Base-by-base conservation (phyloP, 2,329 filamentous ascomycete species). In the Cytospora paraplurivora region DNA sequence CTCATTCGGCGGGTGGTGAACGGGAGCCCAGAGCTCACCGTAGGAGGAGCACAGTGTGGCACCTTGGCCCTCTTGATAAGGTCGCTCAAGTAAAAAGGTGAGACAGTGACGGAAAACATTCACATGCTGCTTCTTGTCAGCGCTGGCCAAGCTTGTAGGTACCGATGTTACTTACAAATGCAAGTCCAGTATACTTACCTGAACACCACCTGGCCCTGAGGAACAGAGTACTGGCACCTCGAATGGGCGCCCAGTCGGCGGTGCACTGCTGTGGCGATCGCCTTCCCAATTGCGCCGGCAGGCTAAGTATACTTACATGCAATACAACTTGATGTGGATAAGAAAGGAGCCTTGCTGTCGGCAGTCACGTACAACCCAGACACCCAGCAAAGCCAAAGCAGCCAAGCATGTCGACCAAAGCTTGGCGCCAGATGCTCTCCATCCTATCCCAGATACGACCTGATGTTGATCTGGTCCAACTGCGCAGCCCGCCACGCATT, bases 1-100 rank as follows among this genome's bases (percentile, higher is more conserved):
- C 37, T 55, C 15, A 50, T 55, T 55, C 15, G 38, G 44, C 15
- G 51, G 51, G 59, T 38, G n/a, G 15, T 61, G 59, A 35, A 55
- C 7, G 44, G 51, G 51, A 49, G 32, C 34, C 41, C 51, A 49
- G 34, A 21, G 15, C 41, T 55, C 13, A 44, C 21, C 37, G 41
- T 32, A 19, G 35, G 15, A 55, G 41, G 34, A 32, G 41, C 51
- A 61, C 41, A 50, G 33, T 38, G 41, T 33, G 32, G 21, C 51
- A 35, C 11, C 41, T n/a, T 19, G n/a, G 10, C n/a, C 8, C 11
- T 10, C 8, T 4, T 19, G 27, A 27, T 21, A 10, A 47, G 44
- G 44, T 47, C n/a, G 44, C 44, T 37, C 35, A 7, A 37, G 35
- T 37, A 6, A 11, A 38, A 15, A 10, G 15, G 41, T 55, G 13